phyloP scores from a whole-genome alignment of 2,329 filamentous ascomycete genomes.

The Neofusicoccum parvum region DNA sequence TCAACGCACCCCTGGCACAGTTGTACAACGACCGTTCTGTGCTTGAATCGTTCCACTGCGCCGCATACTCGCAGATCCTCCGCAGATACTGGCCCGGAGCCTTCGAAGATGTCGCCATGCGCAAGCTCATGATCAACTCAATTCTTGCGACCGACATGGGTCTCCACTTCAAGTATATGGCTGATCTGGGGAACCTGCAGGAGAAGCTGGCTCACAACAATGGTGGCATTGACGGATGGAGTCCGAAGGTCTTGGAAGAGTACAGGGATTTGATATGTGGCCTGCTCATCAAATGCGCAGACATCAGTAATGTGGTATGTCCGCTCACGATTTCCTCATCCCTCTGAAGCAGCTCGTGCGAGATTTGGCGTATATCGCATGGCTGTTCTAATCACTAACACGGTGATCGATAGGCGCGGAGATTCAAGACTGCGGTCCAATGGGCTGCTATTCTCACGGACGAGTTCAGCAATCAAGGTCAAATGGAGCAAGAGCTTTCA shows the following conservation, averaged over 20 bases:
- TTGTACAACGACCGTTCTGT: constrained; percentile 97
- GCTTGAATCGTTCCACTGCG: constrained; percentile 95
- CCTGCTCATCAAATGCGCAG: constrained; percentile 93
- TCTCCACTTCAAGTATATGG: constrained; percentile 95
- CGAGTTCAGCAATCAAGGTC: constrained; percentile 89
- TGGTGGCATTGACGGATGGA: constrained; percentile 70
- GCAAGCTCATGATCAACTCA: constrained; percentile 93
- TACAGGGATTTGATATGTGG: constrained; percentile 83
- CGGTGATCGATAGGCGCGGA: constrained; percentile 66
- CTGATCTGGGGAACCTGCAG: constrained; percentile 77
- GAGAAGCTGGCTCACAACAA: constrained; percentile 71
- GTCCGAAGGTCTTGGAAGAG: constrained; percentile 72
- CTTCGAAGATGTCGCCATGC: constrained; percentile 77
- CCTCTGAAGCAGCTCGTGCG: neutral
- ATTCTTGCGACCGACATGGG: constrained; percentile 98
- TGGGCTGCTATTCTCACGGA: constrained; percentile 96
- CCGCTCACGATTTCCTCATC: neutral
- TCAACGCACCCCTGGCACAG: constrained; percentile 91
- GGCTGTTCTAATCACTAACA: constrained; percentile 24
- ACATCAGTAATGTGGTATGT: constrained; percentile 96
- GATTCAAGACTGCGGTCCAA: constrained; percentile 76
- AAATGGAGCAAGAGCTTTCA: constrained; percentile 85
- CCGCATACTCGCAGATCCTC: constrained; percentile 93
- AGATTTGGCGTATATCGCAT: neutral
- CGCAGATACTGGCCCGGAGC: constrained; percentile 86